Conservation (phyloP, 306 rosid genomes). For the Trichosanthes cucumerina region DNA sequence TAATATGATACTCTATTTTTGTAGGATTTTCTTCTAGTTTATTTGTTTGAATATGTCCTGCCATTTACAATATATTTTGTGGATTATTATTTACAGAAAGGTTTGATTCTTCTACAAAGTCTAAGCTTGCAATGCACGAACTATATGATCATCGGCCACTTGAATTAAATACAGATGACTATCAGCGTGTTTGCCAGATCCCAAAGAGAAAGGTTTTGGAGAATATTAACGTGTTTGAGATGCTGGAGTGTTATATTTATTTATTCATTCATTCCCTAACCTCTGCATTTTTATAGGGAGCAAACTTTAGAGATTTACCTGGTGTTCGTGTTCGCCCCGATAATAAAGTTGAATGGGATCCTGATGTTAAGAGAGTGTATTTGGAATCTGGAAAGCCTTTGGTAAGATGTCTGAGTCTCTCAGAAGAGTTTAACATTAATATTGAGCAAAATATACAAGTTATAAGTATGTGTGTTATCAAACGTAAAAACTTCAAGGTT, state of each 20-base stretch:
- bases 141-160: conserved; percentile 61
- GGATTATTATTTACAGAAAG: conserved; percentile 24
- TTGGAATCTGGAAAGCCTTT: conserved; percentile 70
- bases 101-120: conserved; percentile 2
- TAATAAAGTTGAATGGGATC: conserved; percentile 62
- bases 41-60: not conserved
- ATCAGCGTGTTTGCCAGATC: conserved; percentile 48
- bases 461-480: not conserved
- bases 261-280: not conserved
- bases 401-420: conserved; percentile 28
- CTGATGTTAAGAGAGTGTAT: conserved; percentile 31
- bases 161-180: conserved; percentile 46
- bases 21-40: not conserved
- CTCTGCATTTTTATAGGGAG: conserved; percentile 39
- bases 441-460: not conserved
- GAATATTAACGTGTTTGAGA: not conserved
- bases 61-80: not conserved
- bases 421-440: not conserved
- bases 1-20: not conserved
- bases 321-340: conserved; percentile 54
- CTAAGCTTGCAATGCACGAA: not conserved
- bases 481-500: not conserved
- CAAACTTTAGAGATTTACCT: conserved; percentile 60
- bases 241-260: not conserved
- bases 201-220: conserved; percentile 54